Evolutionary conservation across 1,139 yeast genomes (phyloP), one percentile per base, ranked within the genome.

Genomic region (Waltiozyma sp.): DNA sequence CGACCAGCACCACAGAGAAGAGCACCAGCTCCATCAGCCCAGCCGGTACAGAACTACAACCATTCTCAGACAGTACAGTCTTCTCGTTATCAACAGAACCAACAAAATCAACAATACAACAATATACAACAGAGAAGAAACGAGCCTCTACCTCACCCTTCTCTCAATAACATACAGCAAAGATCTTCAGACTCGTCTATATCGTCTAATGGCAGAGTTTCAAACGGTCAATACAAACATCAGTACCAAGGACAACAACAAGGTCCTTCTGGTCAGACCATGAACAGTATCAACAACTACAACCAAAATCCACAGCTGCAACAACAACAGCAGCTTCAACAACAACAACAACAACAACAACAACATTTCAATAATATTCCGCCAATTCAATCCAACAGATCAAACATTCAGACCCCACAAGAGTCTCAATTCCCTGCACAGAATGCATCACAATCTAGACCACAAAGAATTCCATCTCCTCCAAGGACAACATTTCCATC

Each of bases 391-490:
- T 31, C 34, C n/a, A 7, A 10, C 34, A 31, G 34, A 31, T 3
- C 18, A 31, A 31, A 14, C 14, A 6, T n/a, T 10, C 34, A 31
- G 18, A 10, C 34, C 4, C 38, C 37, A 24, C 38, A 33, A 19
- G 40, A 40, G 28, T 38, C 19, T 19, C 39, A 23, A 21, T 18
- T 19, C n/a, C 34, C 34, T 14, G 43, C 37, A 37, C 44, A 37
- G 19, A 14, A n/a, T 14, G 11, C 34, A 10, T 4, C 14, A 7
- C 38, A 35, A 18, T 18, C 38, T 13, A 19, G 24, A 31, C 16
- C 34, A 7, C 34, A 31, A n/a, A 52, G 48, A 37, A 50, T 46
- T 18, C 46, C 47, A 8, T 11, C 47, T 38, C 3, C 51, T 43
- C 19, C 49, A 36, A 4, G 49, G 41, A 24, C 53, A 47, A 28